phyloP scores from a whole-genome alignment of 768 basidiomycete species.

The Albatrellus ellisii region DNA sequence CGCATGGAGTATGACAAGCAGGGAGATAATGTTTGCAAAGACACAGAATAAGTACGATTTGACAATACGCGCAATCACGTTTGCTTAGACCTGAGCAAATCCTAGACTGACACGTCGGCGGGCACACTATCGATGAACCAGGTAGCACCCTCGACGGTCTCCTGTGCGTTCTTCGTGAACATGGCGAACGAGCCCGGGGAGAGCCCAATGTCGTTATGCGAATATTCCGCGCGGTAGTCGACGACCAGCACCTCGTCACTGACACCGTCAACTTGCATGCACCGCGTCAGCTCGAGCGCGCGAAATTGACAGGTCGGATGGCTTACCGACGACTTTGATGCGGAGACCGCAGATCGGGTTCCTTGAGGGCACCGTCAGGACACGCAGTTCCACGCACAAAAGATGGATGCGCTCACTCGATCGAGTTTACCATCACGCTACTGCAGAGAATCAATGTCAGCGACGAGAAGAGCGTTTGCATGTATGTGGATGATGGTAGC shows the following conservation, averaged over 20 bases:
- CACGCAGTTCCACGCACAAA: neutral
- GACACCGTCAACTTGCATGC: constrained; percentile 15
- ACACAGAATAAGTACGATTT: neutral
- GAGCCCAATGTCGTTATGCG: constrained; percentile 18
- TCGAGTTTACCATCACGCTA: constrained; percentile 11
- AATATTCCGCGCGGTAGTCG: constrained; percentile 15
- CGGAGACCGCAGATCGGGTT: constrained; percentile 23
- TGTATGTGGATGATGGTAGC: constrained; percentile 1
- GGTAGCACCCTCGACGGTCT: constrained; percentile 19
- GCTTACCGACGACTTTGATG: constrained; percentile 18
- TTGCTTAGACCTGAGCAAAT: neutral
- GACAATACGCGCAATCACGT: neutral
- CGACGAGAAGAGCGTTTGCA: neutral
- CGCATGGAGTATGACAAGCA: neutral
- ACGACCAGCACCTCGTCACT: constrained; percentile 19
- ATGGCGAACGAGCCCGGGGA: constrained; percentile 17
- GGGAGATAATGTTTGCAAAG: neutral
- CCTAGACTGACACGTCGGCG: neutral
- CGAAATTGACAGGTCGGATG: neutral
- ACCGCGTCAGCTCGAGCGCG: neutral
- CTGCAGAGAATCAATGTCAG: neutral
- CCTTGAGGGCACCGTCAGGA: constrained; percentile 8
- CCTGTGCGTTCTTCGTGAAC: constrained; percentile 18
- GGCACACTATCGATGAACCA: constrained; percentile 13
- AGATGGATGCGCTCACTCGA: constrained; percentile 4